These are phyloP conservation scores for Talaromyces liani DNA, from an alignment of 495 filamentous ascomycete genomes.

Conservation along the genomic window DNA sequence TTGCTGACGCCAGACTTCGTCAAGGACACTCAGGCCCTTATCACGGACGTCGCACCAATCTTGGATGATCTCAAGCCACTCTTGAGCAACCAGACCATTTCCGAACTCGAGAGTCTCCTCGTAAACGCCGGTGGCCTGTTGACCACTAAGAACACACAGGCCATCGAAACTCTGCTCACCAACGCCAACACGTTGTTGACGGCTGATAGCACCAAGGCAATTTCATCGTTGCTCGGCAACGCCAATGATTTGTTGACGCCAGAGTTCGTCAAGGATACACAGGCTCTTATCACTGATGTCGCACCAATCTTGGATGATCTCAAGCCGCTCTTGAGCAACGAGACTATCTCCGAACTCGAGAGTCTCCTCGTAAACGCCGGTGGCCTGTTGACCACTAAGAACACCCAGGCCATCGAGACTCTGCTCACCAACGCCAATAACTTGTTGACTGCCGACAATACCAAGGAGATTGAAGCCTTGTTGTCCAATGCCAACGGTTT, in stretches of 20 bases:
- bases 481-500: constrained; percentile 30
- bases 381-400: constrained; percentile 31
- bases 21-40: constrained; percentile 27
- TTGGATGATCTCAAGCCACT: constrained; percentile 17
- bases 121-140: too few relatives aligned
- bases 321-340: constrained; percentile 28
- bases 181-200: constrained; percentile 30
- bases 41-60: constrained; percentile 22
- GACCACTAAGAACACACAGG: too few relatives aligned
- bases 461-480: constrained; percentile 23
- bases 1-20: constrained; percentile 35
- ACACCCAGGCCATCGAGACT: constrained; percentile 14
- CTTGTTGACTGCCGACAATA: constrained; percentile 20
- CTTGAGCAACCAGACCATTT: constrained; percentile 21
- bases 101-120: constrained; percentile 19
- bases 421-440: constrained; percentile 15
- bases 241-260: constrained; percentile 28
- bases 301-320: constrained; percentile 29
- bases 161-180: constrained; percentile 17
- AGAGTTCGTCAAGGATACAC: constrained; percentile 24
- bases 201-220: constrained; percentile 29
- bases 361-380: constrained; percentile 33
- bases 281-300: constrained; percentile 21
- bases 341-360: constrained; percentile 27
- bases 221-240: constrained; percentile 29